Conservation (phyloP, 169 alveolate species). For the Cryptosporidium parvum region DNA sequence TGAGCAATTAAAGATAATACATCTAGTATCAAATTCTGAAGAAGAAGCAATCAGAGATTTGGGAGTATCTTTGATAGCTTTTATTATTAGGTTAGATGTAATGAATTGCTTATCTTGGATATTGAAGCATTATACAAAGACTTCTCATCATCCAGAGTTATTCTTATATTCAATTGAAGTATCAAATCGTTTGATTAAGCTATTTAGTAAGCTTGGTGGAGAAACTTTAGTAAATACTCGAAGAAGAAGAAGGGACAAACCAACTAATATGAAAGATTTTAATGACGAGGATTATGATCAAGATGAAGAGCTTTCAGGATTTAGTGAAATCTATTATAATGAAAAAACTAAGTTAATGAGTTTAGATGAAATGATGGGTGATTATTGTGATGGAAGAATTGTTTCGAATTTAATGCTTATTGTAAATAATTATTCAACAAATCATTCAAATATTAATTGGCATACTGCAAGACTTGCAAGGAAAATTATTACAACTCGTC, state of each 20-base stretch:
- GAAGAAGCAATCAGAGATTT: conserved; percentile 3
- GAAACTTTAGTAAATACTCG: conserved; percentile 13
- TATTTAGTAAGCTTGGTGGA: conserved; percentile 61
- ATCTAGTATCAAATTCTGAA: conserved; percentile 42
- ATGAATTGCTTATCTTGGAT: conserved; percentile 70
- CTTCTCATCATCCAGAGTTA: conserved; percentile 73
- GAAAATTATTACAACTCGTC: conserved; percentile 63
- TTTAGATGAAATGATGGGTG: conserved; percentile 67
- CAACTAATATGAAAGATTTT: conserved; percentile 31
- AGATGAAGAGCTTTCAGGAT: conserved; percentile 17
- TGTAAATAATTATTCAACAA: conserved; percentile 38
- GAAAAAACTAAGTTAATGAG: conserved; percentile 47
- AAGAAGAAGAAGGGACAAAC: conserved; percentile 66
- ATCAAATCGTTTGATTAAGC: conserved; percentile 52
- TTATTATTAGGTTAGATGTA: conserved; percentile 40
- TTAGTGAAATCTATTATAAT: conserved; percentile 20
- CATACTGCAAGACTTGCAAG: conserved; percentile 69
- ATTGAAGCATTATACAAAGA: conserved; percentile 36
- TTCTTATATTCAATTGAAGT: conserved; percentile 52
- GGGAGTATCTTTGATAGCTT: conserved; percentile 41
- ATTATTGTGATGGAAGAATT: conserved; percentile 69
- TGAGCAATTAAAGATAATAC: conserved; percentile 65
- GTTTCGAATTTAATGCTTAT: conserved; percentile 38
- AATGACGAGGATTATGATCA: conserved; percentile 32
- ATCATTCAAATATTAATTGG: conserved; percentile 72